Evolutionary conservation across 352 stramenopile species (phyloP).

Genomic region (Phytophthora pisi): DNA sequence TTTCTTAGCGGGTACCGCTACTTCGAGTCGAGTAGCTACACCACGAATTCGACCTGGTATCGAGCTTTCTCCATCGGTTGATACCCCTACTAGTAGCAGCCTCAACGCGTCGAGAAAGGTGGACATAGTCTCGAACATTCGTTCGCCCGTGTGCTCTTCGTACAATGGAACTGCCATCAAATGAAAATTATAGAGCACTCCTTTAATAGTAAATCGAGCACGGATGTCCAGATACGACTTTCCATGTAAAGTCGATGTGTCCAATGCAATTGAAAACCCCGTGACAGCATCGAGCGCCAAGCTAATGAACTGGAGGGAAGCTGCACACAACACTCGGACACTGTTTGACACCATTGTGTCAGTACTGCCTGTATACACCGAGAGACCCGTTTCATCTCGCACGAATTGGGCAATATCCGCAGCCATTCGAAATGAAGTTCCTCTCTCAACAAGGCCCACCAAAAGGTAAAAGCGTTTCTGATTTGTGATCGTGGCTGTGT

Average conservation of each 20-base stretch:
- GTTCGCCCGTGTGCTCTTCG: neutral
- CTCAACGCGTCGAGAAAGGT: neutral
- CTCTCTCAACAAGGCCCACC: neutral
- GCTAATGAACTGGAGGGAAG: neutral
- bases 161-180: conserved; percentile 1
- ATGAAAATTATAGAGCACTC: neutral
- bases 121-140: neutral
- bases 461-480: neutral
- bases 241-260: neutral
- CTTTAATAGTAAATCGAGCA: neutral
- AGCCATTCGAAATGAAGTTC: neutral
- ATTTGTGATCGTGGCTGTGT: neutral
- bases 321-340: neutral
- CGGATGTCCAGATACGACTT: neutral
- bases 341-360: neutral
- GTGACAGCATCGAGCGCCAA: neutral
- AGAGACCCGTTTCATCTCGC: neutral
- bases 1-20: neutral
- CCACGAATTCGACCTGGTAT: neutral
- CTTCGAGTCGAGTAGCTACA: neutral
- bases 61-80: neutral
- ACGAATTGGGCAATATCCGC: neutral
- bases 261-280: neutral
- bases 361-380: neutral
- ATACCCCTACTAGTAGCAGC: neutral